Percentiles rank a stretch among this genome's conserved stretches.
Conservation (phyloP, 441 rosid species). For the Gossypium gossypioides region DNA sequence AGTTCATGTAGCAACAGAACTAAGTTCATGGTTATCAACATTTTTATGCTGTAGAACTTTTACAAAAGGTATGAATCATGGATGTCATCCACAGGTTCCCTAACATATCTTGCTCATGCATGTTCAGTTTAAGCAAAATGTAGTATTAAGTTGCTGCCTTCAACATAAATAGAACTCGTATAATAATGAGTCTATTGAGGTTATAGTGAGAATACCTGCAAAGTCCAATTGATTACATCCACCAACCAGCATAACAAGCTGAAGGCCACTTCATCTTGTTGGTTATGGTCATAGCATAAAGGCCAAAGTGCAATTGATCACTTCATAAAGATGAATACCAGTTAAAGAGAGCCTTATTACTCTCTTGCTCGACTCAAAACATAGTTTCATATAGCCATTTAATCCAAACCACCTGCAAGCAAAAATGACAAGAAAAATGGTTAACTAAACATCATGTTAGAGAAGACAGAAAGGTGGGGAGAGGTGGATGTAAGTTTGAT, state of each 20-base stretch:
- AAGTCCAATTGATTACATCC: slow-evolving; percentile 44
- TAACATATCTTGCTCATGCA: not conserved
- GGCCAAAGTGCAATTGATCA: slow-evolving; percentile 55
- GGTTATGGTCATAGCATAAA: slow-evolving; percentile 73
- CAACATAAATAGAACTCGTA: not conserved
- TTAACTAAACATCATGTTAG: not conserved
- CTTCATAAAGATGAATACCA: slow-evolving; percentile 42
- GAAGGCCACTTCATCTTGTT: slow-evolving; percentile 43
- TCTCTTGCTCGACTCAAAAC: slow-evolving; percentile 68
- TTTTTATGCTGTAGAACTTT: not conserved
- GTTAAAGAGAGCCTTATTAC: slow-evolving; percentile 48
- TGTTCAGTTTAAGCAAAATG: not conserved
- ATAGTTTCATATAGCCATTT: slow-evolving; percentile 63
- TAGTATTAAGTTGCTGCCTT: not conserved
- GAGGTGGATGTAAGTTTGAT: not conserved
- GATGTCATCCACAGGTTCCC: not conserved
- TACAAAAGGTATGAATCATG: not conserved
- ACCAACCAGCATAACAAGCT: slow-evolving; percentile 59
- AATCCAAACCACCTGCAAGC: slow-evolving; percentile 51
- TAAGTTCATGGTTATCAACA: not conserved
- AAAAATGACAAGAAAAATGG: slow-evolving; percentile 5
- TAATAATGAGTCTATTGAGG: not conserved
- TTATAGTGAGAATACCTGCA: not conserved
- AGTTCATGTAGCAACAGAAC: not conserved
- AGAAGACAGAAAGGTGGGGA: not conserved